phyloP scores from a whole-genome alignment of 495 filamentous ascomycete species.

The Lepidopterella palustris region DNA sequence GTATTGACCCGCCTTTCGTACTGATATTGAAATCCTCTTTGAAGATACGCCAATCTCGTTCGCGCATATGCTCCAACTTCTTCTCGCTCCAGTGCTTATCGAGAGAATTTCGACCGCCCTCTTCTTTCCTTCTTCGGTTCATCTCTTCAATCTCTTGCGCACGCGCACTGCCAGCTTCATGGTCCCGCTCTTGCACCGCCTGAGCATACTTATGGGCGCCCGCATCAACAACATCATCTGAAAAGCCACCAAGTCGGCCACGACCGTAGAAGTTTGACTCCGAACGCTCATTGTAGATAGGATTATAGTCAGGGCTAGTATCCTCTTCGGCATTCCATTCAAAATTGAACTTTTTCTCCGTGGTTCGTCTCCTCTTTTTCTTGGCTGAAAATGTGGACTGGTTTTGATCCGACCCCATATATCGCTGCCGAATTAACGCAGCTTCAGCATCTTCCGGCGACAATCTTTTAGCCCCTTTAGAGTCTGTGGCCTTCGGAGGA shows the following conservation, averaged over 20 bases:
- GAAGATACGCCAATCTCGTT: slow-evolving; percentile 98
- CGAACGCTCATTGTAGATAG: slow-evolving; percentile 69
- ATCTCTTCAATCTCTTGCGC: slow-evolving; percentile 82
- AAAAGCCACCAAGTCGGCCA: slow-evolving; percentile 75
- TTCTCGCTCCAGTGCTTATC: slow-evolving; percentile 99
- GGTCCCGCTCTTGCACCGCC: slow-evolving; percentile 71
- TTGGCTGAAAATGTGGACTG: slow-evolving; percentile 88
- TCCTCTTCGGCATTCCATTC: slow-evolving; percentile 98
- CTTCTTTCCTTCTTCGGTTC: slow-evolving; percentile 73
- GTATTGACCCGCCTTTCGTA: slow-evolving; percentile 84
- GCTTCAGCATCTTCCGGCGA: slow-evolving; percentile 71
- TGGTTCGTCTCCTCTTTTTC: slow-evolving; percentile 90
- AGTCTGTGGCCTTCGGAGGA: slow-evolving; percentile 42
- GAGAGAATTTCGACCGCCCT: slow-evolving; percentile 59
- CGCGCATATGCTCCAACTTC: slow-evolving; percentile 89
- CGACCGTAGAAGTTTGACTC: slow-evolving; percentile 75
- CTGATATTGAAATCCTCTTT: slow-evolving; percentile 98
- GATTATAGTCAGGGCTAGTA: slow-evolving; percentile 84
- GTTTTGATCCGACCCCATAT: slow-evolving; percentile 88
- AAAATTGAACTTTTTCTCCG: slow-evolving; percentile 98
- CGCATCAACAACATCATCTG: slow-evolving; percentile 66
- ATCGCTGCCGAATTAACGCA: slow-evolving; percentile 68
- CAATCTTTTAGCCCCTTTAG: slow-evolving; percentile 43
- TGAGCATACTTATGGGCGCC: slow-evolving; percentile 68
- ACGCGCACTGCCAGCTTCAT: slow-evolving; percentile 67